A percentile compares a stretch with the other conserved stretches of the same genome.
Conservation (phyloP, 2,329 filamentous ascomycete genomes). For the Dothideomycetes sp. region DNA sequence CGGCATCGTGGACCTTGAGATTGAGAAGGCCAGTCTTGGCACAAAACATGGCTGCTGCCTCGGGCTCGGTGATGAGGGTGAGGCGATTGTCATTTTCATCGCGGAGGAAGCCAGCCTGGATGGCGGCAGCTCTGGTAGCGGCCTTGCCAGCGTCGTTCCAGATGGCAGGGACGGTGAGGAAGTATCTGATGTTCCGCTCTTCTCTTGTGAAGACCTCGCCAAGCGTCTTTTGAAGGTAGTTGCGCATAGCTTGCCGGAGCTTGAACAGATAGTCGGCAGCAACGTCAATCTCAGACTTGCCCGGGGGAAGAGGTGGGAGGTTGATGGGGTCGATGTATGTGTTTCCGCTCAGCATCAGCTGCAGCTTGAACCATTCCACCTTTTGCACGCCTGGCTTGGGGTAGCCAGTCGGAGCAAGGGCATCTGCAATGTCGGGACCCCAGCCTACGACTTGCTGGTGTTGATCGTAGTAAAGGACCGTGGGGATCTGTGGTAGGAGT, state of each 20-base stretch:
- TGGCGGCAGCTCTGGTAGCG: slow-evolving; percentile 86
- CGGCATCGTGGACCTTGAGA: slow-evolving; percentile 96
- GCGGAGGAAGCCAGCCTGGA: slow-evolving; percentile 90
- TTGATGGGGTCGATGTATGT: slow-evolving; percentile 99
- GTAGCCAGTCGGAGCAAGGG: slow-evolving; percentile 90
- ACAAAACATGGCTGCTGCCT: slow-evolving; percentile 94
- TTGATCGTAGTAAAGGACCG: slow-evolving; percentile 98
- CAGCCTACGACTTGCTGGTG: slow-evolving; percentile 99
- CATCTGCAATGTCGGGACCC: slow-evolving; percentile 96
- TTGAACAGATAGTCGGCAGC: slow-evolving; percentile 99
- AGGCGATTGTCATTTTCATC: slow-evolving; percentile 97
- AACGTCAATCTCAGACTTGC: slow-evolving; percentile 98
- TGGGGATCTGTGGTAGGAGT: slow-evolving; percentile 88
- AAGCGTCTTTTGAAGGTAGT: slow-evolving; percentile 88
- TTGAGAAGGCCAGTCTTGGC: slow-evolving; percentile 93
- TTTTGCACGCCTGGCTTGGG: slow-evolving; percentile 97
- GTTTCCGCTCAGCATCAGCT: slow-evolving; percentile 97
- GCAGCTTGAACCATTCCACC: slow-evolving; percentile 99
- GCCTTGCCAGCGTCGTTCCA: slow-evolving; percentile 99
- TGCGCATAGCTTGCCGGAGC: slow-evolving; percentile 90
- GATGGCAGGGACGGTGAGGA: slow-evolving; percentile 95
- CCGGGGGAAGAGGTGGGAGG: slow-evolving; percentile 88
- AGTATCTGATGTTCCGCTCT: slow-evolving; percentile 96
- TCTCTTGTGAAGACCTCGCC: slow-evolving; percentile 97
- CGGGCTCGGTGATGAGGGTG: slow-evolving; percentile 89